Evolutionary conservation across 75 land plant genomes (phyloP).

Genomic region (Larix kaempferi): DNA sequence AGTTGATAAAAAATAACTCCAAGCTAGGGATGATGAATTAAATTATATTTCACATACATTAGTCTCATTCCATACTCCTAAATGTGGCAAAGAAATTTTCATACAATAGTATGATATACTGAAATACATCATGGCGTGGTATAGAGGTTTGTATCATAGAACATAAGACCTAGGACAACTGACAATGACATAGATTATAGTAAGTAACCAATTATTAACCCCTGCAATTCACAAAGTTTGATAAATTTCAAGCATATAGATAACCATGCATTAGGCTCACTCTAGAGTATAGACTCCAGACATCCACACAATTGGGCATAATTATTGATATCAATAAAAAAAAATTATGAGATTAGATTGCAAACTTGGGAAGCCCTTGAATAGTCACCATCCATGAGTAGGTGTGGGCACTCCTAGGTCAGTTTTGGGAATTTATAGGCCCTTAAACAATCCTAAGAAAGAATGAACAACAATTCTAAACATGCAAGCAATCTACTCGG

Average conservation of each 20-base stretch:
- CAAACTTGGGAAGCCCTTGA: no score
- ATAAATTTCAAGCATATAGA: neutral
- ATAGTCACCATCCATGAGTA: no score
- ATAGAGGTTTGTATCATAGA: slow-evolving; percentile 92
- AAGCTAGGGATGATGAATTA: no score
- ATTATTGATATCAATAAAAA: neutral
- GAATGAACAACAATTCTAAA: no score
- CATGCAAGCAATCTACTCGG: no score
- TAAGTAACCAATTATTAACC: slow-evolving; percentile 76
- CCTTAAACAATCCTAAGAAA: no score
- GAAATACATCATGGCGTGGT: slow-evolving; percentile 70
- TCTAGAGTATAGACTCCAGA: no score
- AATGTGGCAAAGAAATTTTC: neutral
- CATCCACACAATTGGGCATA: neutral
- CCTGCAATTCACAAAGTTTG: slow-evolving; percentile 37
- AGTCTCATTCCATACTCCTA: neutral
- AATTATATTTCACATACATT: neutral
- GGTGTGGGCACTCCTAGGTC: no score
- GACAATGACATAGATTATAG: slow-evolving; percentile 64
- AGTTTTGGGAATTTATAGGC: no score
- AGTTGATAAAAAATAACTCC: no score
- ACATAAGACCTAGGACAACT: slow-evolving; percentile 84
- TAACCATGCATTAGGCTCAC: neutral
- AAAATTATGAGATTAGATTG: no score
- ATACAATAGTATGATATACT: neutral